Evolutionary conservation across 164 flowering plant species (phyloP).

Genomic region (Pachysandra terminalis): DNA sequence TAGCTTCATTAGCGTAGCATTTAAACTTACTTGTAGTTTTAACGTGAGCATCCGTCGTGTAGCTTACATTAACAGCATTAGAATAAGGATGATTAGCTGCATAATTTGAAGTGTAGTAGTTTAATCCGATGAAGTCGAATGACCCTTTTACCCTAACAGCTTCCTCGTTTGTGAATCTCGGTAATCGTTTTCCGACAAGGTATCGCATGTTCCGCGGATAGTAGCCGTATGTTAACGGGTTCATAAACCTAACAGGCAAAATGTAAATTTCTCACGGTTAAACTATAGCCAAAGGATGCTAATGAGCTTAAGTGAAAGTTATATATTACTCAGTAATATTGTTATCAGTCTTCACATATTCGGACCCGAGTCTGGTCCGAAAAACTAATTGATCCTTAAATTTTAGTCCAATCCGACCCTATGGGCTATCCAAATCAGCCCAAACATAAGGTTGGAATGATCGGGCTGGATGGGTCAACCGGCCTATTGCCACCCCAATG

Average conservation of each 20-base stretch:
- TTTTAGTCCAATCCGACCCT: too few relatives aligned
- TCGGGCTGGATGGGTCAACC: too few relatives aligned
- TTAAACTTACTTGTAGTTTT: slow-evolving; percentile 18
- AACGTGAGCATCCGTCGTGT: slow-evolving; percentile 18
- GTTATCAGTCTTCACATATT: too few relatives aligned
- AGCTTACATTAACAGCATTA: slow-evolving; percentile 7
- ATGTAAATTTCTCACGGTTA: too few relatives aligned
- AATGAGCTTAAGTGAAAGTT: too few relatives aligned
- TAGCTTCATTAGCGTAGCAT: neutral
- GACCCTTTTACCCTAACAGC: slow-evolving; percentile 35
- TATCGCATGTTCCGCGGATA: slow-evolving; percentile 47
- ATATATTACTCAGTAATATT: too few relatives aligned
- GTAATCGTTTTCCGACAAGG: slow-evolving; percentile 40
- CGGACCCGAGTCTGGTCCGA: too few relatives aligned
- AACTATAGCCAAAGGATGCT: too few relatives aligned
- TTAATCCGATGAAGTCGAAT: slow-evolving; percentile 48
- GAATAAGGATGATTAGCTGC: slow-evolving; percentile 12
- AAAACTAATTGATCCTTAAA: too few relatives aligned
- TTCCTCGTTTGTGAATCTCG: slow-evolving; percentile 40
- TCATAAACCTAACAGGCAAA: slow-evolving; percentile 46
- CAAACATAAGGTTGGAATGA: too few relatives aligned
- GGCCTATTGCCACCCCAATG: too few relatives aligned
- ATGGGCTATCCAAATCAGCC: too few relatives aligned
- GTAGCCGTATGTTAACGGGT: slow-evolving; percentile 45
- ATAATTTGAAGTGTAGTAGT: slow-evolving; percentile 40